phyloP scores from a whole-genome alignment of 192 early-diverging fungal genomes.

The Backusella liffmaniae region DNA sequence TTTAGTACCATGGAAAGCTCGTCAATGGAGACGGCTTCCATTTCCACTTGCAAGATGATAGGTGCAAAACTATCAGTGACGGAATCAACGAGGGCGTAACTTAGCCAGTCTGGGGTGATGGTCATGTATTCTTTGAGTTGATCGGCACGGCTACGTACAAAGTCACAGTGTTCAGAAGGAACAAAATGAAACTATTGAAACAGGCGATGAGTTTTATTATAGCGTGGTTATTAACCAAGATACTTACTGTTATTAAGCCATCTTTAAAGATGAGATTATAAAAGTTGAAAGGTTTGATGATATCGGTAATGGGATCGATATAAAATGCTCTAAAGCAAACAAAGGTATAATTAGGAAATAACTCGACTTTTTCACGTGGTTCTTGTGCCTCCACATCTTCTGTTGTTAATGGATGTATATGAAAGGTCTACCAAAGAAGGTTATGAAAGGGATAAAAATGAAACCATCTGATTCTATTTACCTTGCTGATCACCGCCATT shows the following conservation, averaged over 20 bases:
- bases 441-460: neutral
- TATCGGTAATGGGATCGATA: slow-evolving; percentile 38
- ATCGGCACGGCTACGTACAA: slow-evolving; percentile 51
- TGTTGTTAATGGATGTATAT: slow-evolving; percentile 73
- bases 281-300: slow-evolving; percentile 41
- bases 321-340: slow-evolving; percentile 84
- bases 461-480: slow-evolving; percentile 21
- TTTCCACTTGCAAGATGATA: slow-evolving; percentile 61
- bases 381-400: slow-evolving; percentile 92
- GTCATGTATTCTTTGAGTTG: slow-evolving; percentile 47
- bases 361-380: slow-evolving; percentile 92
- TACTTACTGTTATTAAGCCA: slow-evolving; percentile 65
- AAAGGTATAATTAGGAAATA: slow-evolving; percentile 89
- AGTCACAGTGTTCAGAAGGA: slow-evolving; percentile 61
- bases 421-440: slow-evolving; percentile 50
- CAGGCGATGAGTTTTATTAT: neutral
- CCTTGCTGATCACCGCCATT: slow-evolving; percentile 55
- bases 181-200: slow-evolving; percentile 57
- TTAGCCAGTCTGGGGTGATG: slow-evolving; percentile 66
- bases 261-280: slow-evolving; percentile 71
- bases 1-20: slow-evolving; percentile 67
- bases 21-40: slow-evolving; percentile 77
- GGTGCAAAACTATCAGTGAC: slow-evolving; percentile 75
- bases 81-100: slow-evolving; percentile 78
- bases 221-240: neutral